A percentile compares a stretch with the other conserved stretches of the same genome.
phyloP scores from a whole-genome alignment of 106 monocot genomes.

The Dactylorhiza incarnata region DNA sequence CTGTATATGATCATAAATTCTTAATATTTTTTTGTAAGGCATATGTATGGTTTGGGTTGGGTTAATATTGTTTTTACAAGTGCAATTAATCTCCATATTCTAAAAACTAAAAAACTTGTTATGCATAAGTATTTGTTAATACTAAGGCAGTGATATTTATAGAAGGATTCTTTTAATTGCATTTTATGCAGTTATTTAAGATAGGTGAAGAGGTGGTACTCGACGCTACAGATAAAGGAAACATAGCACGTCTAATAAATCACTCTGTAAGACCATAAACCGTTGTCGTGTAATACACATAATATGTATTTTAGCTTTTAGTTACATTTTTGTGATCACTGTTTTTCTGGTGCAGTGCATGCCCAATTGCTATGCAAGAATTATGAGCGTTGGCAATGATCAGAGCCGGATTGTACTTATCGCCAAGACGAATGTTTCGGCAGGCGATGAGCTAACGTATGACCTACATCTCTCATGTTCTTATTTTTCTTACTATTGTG shows the following conservation, averaged over 20 bases:
- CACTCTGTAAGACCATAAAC: constrained; percentile 51
- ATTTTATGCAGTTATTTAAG: constrained; percentile 63
- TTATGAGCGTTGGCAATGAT: constrained; percentile 65
- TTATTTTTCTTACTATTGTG: neutral
- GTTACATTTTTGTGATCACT: neutral
- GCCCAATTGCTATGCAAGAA: constrained; percentile 98
- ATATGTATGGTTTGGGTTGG: neutral
- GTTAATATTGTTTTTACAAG: neutral
- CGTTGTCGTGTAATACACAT: neutral
- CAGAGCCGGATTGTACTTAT: constrained; percentile 77
- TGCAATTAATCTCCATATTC: neutral
- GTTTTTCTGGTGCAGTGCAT: constrained; percentile 56
- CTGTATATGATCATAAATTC: too few species aligned
- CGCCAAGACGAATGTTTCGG: constrained; percentile 66
- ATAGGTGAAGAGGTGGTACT: constrained; percentile 88
- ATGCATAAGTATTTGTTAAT: too few species aligned
- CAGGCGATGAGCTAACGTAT: constrained; percentile 88
- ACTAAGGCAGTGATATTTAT: neutral
- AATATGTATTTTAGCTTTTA: neutral
- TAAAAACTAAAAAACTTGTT: too few species aligned
- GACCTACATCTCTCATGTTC: neutral
- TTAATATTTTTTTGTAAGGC: too few species aligned
- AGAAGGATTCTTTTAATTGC: neutral
- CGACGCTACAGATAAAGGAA: constrained; percentile 89
- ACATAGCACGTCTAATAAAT: constrained; percentile 85